Base-by-base conservation (phyloP, 2,329 filamentous ascomycete genomes). In the Ceratocystis lukuohia region DNA sequence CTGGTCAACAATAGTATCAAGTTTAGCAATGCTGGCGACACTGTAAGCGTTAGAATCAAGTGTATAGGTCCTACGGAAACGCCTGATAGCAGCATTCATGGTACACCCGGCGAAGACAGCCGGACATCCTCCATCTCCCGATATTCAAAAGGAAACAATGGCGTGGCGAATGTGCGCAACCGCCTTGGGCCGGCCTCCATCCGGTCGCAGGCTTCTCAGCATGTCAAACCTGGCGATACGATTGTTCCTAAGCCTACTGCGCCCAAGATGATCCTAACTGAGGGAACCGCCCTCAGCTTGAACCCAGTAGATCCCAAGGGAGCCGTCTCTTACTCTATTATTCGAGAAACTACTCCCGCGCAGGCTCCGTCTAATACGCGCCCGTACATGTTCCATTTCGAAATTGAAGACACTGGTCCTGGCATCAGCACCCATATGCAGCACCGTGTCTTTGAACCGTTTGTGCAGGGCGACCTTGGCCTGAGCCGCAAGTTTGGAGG, bases 1-100 rank as follows among this genome's bases (percentile, higher is more conserved):
- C 79, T 96, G 41, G 90, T 96, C 61, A 92, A 88, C 75, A 96
- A 96, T 76, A 90, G 88, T 74, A 77, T 96, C 56, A 96, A 96
- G 73, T 96, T 96, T 72, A 96, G 92, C 0, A 88, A 90, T 0
- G 75, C 84, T 5, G 86, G 86, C 1, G 91, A 91, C 6, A 86
- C 80, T 37, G 89, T 96, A 2, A 81, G 85, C 30, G 82, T 96
- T 7, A 83, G 85, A 6, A 91, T 96, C 67, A 84, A 83, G 69
- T 95, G 89, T 71, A 70, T 88, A 0, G 83, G 86, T 6, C 87
- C 89, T 71, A 74, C 79, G 1, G 81, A 82, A 28, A 50, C 71
- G 1, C 63, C 67, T 5, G 70, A 69, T 66, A 71, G 30, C 22
- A 59, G 33, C 22, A 30, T 44, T 44, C 46, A 64, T n/a, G 37